Evolutionary conservation across 768 basidiomycete genomes (phyloP), one percentile per base, ranked within the genome.

Genomic region (Suillus bovinus): DNA sequence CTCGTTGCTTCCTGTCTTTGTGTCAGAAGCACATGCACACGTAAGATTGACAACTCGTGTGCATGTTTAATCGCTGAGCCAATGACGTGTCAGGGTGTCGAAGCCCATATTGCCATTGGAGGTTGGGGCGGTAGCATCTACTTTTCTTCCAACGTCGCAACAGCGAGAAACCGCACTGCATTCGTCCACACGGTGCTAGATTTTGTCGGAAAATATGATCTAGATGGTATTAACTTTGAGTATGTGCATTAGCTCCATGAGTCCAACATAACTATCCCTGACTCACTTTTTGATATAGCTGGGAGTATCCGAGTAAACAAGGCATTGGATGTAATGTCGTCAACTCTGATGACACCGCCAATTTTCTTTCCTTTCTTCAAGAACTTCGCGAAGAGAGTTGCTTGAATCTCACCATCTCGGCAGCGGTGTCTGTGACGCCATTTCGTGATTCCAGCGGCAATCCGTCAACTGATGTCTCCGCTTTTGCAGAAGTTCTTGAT

Each of bases 241-340:
- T 87, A 68, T 44, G 86, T 77, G 13, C 38, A 17, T 17, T 17
- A 20, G 22, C 44, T 34, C 8, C 8, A 34, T 34, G 8, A 10
- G 42, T 4, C 29, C 0, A 10, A 6, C 0, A 2, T 22, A 4
- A 47, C 17, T 22, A 6, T 44, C 11, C 50, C 24, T 53, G 17
- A 62, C 66, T 31, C 66, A 24, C 20, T 6, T 3, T 5, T 14
- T 27, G 0, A 20, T 27, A 60, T 55, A 91, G 91, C 70, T 94
- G 93, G 93, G 94, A 95, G 73, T 96, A 92, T 70, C 94, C 94
- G 42, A 84, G 80, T 39, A 76, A 76, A 11, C 77, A 77, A 24
- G 93, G 93, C 17, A 82, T 90, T 20, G 81, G 83, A 5, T 91
- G 91, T 71, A 96, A 96, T 76, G 72, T 72, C 7, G 73, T 86